Evolutionary conservation across 805 yeast species (phyloP).

Genomic region (Ogataea pini): DNA sequence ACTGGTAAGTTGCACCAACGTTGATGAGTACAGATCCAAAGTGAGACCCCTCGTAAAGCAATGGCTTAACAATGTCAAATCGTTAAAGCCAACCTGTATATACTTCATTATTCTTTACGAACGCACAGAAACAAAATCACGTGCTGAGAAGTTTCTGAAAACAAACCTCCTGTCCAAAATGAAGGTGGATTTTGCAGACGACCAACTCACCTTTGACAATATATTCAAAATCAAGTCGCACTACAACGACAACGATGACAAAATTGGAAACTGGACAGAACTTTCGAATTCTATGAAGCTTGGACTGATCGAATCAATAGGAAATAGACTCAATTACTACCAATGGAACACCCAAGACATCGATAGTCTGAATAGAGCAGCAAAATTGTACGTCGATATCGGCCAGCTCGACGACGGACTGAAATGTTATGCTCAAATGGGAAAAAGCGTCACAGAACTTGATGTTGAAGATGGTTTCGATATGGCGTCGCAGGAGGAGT

Average conservation of each 20-base stretch:
- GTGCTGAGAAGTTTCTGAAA: slow-evolving; percentile 31
- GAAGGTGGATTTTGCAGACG: slow-evolving; percentile 33
- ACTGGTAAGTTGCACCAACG: slow-evolving; percentile 61
- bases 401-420: slow-evolving; percentile 62
- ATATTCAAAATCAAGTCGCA: slow-evolving; percentile 43
- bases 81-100: slow-evolving; percentile 54
- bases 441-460: slow-evolving; percentile 22
- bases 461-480: slow-evolving; percentile 22
- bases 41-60: slow-evolving; percentile 80
- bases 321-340: slow-evolving; percentile 44
- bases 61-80: slow-evolving; percentile 60
- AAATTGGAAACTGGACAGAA: slow-evolving; percentile 52
- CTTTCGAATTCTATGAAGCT: slow-evolving; percentile 47
- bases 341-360: slow-evolving; percentile 26
- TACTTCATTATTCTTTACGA: slow-evolving; percentile 56
- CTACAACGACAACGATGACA: slow-evolving; percentile 39
- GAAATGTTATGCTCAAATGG: slow-evolving; percentile 49
- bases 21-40: slow-evolving; percentile 76
- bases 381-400: slow-evolving; percentile 46
- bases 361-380: slow-evolving; percentile 32
- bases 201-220: slow-evolving; percentile 33
- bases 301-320: slow-evolving; percentile 55
- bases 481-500: slow-evolving; percentile 5
- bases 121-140: slow-evolving; percentile 22
- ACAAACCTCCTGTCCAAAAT: slow-evolving; percentile 35